Percentiles rank a stretch among this genome's conserved stretches.
phyloP scores from a whole-genome alignment of 1,284 basidiomycete genomes.

The Golubevia sp. region DNA sequence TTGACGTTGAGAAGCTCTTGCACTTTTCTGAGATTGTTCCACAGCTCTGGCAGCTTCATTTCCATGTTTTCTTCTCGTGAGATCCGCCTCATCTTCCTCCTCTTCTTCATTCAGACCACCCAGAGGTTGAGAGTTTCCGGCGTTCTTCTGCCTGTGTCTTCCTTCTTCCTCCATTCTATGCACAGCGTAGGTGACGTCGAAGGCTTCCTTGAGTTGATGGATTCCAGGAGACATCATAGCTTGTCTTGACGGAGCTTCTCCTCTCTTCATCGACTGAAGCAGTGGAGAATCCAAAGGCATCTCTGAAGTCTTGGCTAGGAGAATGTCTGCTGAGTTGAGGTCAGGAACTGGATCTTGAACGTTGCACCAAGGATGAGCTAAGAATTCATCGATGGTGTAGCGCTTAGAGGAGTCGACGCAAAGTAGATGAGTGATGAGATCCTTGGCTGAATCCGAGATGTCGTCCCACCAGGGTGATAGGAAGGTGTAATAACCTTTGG shows the following conservation, averaged over 20 bases:
- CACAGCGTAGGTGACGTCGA: constrained; percentile 98
- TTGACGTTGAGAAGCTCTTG: constrained; percentile 59
- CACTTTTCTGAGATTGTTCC: constrained; percentile 35
- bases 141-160: constrained; percentile 6
- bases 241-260: constrained; percentile 63
- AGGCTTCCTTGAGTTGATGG: constrained; percentile 84
- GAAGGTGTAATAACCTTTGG: constrained; percentile 96
- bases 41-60: constrained; percentile 52
- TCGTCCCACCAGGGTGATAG: constrained; percentile 99
- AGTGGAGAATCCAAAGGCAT: constrained; percentile 88
- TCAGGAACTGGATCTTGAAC: constrained; percentile 53
- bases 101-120: constrained; percentile 90
- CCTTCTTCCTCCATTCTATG: constrained; percentile 98
- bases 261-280: constrained; percentile 77
- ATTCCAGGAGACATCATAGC: constrained; percentile 85
- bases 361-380: constrained; percentile 94
- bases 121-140: constrained; percentile 70
- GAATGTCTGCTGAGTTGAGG: constrained; percentile 52
- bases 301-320: constrained; percentile 48
- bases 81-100: constrained; percentile 63
- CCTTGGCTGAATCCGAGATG: constrained; percentile 86
- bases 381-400: constrained; percentile 97
- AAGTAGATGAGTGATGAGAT: constrained; percentile 89
- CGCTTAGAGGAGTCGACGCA: constrained; percentile 94
- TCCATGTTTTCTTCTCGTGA: constrained; percentile 52